These are phyloP conservation scores for Neonectria coccinea DNA, from an alignment of 2,329 filamentous ascomycete species.

Conservation along the genomic window DNA sequence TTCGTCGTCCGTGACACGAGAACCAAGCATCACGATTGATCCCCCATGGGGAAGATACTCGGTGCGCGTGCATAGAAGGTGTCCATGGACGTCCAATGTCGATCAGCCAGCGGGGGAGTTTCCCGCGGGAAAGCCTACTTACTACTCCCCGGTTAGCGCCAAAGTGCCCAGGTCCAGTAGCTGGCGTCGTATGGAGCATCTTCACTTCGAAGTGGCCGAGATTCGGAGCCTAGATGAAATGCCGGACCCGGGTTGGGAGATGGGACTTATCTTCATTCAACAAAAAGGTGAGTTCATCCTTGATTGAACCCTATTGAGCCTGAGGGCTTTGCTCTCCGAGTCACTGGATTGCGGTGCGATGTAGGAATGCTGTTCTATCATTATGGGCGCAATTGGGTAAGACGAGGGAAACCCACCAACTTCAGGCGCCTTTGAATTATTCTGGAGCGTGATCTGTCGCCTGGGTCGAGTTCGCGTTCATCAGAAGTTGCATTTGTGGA, in stretches of 20 bases:
- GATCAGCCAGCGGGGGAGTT: not conserved
- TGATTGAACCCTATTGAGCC: not conserved
- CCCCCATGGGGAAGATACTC: not conserved
- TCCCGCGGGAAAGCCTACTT: not conserved
- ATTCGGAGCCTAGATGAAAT: conserved; percentile 14
- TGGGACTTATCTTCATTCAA: not conserved
- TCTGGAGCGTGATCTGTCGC: not conserved
- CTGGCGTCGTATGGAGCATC: not conserved
- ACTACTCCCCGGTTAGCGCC: conserved; percentile 4
- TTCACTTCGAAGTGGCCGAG: conserved; percentile 5
- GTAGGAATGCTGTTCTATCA: not conserved
- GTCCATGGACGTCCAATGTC: not conserved
- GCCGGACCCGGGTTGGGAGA: not conserved
- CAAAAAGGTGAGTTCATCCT: not conserved
- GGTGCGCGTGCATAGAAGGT: not conserved
- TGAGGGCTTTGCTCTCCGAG: not conserved
- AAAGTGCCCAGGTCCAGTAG: not conserved
- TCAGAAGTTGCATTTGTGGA: not conserved
- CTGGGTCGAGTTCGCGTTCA: not conserved
- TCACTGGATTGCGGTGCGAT: not conserved
- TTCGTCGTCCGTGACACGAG: not conserved
- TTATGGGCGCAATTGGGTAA: not conserved
- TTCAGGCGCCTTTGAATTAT: not conserved
- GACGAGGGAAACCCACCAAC: not conserved
- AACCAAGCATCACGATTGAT: not conserved